A percentile compares a stretch with the other conserved stretches of the same genome.
Conservation (phyloP, 2,329 filamentous ascomycete genomes). For the Pseudocercospora macadamiae region DNA sequence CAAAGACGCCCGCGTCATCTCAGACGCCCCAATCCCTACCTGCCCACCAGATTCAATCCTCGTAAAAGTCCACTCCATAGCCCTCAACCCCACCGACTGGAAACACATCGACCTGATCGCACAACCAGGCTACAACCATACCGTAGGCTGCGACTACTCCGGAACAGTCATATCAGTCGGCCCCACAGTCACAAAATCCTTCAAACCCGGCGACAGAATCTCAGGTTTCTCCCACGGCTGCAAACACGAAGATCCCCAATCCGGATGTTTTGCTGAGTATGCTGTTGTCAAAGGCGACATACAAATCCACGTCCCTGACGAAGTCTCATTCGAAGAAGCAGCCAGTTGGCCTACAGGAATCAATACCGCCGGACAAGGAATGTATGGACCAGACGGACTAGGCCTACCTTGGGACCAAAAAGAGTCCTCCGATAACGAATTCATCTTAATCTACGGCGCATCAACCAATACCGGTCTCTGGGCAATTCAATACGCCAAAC, state of each 20-base stretch:
- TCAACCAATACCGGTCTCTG: conserved; percentile 53
- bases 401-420: conserved; percentile 14
- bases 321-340: conserved; percentile 55
- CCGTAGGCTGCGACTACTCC: conserved; percentile 58
- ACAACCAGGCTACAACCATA: conserved; percentile 39
- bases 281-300: conserved; percentile 55
- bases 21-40: conserved; percentile 17
- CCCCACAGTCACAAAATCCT: conserved; percentile 47
- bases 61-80: conserved; percentile 50
- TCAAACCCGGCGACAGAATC: conserved; percentile 55
- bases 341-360: conserved; percentile 56
- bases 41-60: conserved; percentile 38
- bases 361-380: conserved; percentile 53
- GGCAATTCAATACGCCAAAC: conserved; percentile 54
- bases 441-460: conserved; percentile 37
- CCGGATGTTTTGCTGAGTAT: conserved; percentile 58
- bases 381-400: conserved; percentile 39
- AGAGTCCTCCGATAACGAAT: too few species aligned
- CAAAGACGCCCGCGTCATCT: conserved; percentile 17
- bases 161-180: conserved; percentile 57
- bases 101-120: conserved; percentile 47
- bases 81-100: conserved; percentile 54
- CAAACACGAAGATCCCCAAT: conserved; percentile 31
- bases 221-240: conserved; percentile 53
- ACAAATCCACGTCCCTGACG: conserved; percentile 50